Evolutionary conservation across 1,284 basidiomycete species (phyloP), one percentile per base, ranked within the genome.

Genomic region (Ganoderma lingzhi): DNA sequence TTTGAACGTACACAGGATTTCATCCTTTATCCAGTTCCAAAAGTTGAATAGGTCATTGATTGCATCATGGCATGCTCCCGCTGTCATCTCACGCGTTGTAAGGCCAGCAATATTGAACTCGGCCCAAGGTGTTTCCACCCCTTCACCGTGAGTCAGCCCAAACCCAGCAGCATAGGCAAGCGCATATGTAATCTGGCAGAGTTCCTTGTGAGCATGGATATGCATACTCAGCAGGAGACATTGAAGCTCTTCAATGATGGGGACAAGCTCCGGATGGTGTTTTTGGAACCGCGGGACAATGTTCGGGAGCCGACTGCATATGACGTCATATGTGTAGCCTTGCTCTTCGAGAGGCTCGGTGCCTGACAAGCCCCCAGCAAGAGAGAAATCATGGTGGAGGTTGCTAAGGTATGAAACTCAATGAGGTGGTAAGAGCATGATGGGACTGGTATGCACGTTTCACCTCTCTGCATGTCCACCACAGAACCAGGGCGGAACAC

Each of bases 41-140:
- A 44, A 48, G 62, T 59, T 67, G 59, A 67, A 56, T 0, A 55
- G 10, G 2, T 14, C 19, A 15, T 39, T 67, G 10, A 67, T 61
- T 2, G 37, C 42, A 32, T 67, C 62, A 6, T 63, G 39, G 1
- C 55, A 28, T 2, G 12, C 42, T 6, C 62, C 66, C 1, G 28
- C 42, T 0, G 30, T 59, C 66, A 67, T 67, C 55, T 67, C 62
- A 2, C 62, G 37, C 14, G 62, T 67, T 14, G 39, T 12, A 6
- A 55, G 39, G 1, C 66, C 66, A 17, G 62, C 62, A 9, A 41
- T n/a, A 17, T 63, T 63, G 41, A 67, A 48, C n/a, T 67, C 55
- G 4, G 32, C 23, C 66, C 66, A 67, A 8, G 66, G 62, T 0
- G 51, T 62, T 37, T 67, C 66, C 1, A 67, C 66, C 10, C 62